Percentiles rank a stretch among this genome's conserved stretches.
phyloP scores from a whole-genome alignment of 495 filamentous ascomycete genomes.

The Podospora anserina region DNA sequence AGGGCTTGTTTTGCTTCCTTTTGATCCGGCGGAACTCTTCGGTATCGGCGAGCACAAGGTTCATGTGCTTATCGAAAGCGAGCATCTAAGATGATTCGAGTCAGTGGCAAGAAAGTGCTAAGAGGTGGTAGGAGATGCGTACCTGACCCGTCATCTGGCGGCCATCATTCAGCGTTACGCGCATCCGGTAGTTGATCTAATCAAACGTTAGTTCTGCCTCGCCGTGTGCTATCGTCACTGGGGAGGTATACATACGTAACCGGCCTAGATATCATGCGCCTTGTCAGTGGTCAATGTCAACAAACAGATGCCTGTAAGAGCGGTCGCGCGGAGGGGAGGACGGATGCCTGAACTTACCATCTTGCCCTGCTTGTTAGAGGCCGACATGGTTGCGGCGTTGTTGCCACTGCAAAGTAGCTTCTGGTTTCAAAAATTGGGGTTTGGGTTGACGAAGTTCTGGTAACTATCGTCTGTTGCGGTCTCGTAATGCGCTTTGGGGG shows the following conservation, averaged over 20 bases:
- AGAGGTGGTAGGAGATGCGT: conserved; percentile 16
- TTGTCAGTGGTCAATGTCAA: conserved; percentile 72
- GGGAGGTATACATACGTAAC: conserved; percentile 74
- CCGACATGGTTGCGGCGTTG: conserved; percentile 66
- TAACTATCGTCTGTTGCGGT: conserved; percentile 26
- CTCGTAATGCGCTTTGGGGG: conserved; percentile 28
- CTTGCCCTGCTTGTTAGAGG: conserved; percentile 97
- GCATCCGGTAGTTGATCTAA: conserved; percentile 99
- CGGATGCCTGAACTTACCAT: conserved; percentile 70
- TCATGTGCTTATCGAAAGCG: conserved; percentile 71
- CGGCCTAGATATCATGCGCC: conserved; percentile 64
- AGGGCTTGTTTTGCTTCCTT: conserved; percentile 75
- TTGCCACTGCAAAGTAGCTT: conserved; percentile 64
- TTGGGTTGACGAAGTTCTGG: conserved; percentile 29
- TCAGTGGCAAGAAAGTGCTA: conserved; percentile 21
- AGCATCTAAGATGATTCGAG: conserved; percentile 38
- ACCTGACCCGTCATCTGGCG: conserved; percentile 97
- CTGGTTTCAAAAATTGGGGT: conserved; percentile 53
- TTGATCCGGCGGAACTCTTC: conserved; percentile 97
- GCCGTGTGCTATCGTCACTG: neutral
- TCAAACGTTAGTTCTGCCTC: conserved; percentile 32
- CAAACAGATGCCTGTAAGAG: conserved; percentile 41
- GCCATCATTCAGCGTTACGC: conserved; percentile 90
- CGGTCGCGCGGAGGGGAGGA: conserved; percentile 30
- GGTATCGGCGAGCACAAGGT: conserved; percentile 96